Evolutionary conservation across 2,329 filamentous ascomycete species (phyloP), one percentile per base, ranked within the genome.

Genomic region (Alternaria dauci): DNA sequence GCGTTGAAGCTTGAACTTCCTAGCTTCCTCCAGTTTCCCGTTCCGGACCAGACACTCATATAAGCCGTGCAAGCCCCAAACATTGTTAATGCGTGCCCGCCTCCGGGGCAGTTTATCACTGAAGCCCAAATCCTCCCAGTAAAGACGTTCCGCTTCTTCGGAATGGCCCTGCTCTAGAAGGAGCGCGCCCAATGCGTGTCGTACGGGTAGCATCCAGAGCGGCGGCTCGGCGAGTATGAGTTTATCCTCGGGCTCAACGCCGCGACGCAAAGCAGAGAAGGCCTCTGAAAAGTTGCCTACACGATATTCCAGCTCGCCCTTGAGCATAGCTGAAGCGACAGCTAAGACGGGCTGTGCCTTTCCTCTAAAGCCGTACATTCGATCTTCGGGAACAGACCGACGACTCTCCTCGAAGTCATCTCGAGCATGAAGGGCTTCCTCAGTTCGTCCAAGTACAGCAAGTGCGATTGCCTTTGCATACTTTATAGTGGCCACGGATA

Each of bases 161-260:
- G 53, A 41, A 7, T 53, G 30, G 11, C 58, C 53, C 23, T 61
- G 54, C 32, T 61, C 58, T 0, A 58, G 38, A 30, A 53, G 46
- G 5, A 58, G 46, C 5, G 54, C 58, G 12, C 41, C 41, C 3
- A 61, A 18, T 41, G 58, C 58, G 14, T 61, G 58, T 7, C 54
- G 54, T 46, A 61, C 34, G 5, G 54, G 58, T 23, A 47, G 54
- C 54, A 61, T 61, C 58, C 52, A 57, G 0, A 53, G 28, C 7
- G 47, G 55, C 14, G 52, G 53, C 6, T 60, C 44, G 5, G 26
- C 32, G 39, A 55, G 48, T 5, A 20, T 30, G 0, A 55, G 32
- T 3, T 39, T 18, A 32, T 59, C 56, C 28, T 54, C 56, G 4
- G 55, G 18, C 9, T 55, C 8, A 12, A 59, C 55, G 30, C n/a